phyloP scores from a whole-genome alignment of 192 early-diverging fungal species.

The Bifiguratus adelaidae region DNA sequence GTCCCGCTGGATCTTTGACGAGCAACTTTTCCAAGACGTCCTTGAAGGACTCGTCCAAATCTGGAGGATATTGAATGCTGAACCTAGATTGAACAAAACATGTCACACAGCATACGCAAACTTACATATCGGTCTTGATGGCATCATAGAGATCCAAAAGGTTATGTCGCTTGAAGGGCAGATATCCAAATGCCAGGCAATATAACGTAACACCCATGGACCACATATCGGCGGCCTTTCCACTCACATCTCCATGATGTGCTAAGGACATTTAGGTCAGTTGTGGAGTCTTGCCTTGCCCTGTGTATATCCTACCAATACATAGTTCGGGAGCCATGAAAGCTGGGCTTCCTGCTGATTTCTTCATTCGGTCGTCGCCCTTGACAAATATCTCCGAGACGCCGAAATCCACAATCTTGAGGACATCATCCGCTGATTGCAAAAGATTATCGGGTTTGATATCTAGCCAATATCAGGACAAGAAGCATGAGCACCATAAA shows the following conservation, averaged over 20 bases:
- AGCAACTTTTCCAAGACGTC: conserved; percentile 58
- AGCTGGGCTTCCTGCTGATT: conserved; percentile 83
- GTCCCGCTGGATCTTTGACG: conserved; percentile 66
- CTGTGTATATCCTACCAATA: conserved; percentile 14
- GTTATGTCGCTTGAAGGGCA: conserved; percentile 73
- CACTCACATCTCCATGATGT: conserved; percentile 61
- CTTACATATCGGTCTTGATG: conserved; percentile 47
- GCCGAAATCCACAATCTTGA: conserved; percentile 98
- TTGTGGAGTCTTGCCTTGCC: background rate
- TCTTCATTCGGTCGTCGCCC: conserved; percentile 58
- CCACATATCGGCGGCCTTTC: conserved; percentile 81
- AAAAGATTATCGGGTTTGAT: conserved; percentile 95
- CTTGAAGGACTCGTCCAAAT: conserved; percentile 33
- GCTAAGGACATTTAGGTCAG: conserved; percentile 15
- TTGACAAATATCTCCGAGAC: conserved; percentile 85
- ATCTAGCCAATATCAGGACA: conserved; percentile 18
- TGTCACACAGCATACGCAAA: background rate
- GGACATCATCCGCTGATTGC: conserved; percentile 54
- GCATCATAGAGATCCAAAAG: conserved; percentile 72
- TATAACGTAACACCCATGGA: conserved; percentile 81
- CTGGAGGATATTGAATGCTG: conserved; percentile 11
- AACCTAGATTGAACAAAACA: background rate
- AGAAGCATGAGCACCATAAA: background rate
- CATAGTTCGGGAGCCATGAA: conserved; percentile 77
- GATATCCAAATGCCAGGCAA: conserved; percentile 65